These are phyloP conservation scores for Claviceps capensis DNA, from an alignment of 2,329 filamentous ascomycete genomes.

Conservation along the genomic window DNA sequence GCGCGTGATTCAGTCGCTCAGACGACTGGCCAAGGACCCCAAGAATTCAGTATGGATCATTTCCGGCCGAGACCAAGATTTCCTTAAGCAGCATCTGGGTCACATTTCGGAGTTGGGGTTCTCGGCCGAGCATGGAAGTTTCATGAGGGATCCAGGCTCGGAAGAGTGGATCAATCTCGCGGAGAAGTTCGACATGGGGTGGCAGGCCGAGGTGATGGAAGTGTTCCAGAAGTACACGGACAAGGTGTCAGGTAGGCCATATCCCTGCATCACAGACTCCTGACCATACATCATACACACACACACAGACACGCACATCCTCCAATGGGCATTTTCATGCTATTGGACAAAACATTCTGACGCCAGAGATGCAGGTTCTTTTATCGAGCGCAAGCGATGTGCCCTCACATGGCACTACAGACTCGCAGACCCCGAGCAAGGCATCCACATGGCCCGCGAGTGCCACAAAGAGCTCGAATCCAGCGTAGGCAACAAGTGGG, in stretches of 20 bases:
- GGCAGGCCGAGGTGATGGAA: conserved; percentile 75
- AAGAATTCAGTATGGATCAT: conserved; percentile 96
- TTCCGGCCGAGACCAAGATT: conserved; percentile 83
- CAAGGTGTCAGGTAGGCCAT: conserved; percentile 56
- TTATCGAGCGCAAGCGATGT: conserved; percentile 88
- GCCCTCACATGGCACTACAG: conserved; percentile 97
- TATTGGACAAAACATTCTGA: not conserved
- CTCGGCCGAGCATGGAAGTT: conserved; percentile 92
- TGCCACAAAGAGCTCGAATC: conserved; percentile 71
- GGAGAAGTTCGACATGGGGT: conserved; percentile 76
- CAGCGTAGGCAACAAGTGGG: conserved; percentile 64
- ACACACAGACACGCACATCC: not conserved
- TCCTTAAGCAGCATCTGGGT: conserved; percentile 83
- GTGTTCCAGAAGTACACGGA: conserved; percentile 85
- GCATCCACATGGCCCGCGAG: conserved; percentile 62
- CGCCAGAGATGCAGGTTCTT: conserved; percentile 46
- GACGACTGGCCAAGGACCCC: conserved; percentile 64
- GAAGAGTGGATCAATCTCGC: conserved; percentile 81
- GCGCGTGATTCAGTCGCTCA: conserved; percentile 66
- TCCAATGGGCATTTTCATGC: not conserved
- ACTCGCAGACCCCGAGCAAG: conserved; percentile 75
- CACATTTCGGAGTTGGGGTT: conserved; percentile 82
- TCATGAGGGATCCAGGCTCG: conserved; percentile 68
- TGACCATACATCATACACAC: conserved; percentile 4
- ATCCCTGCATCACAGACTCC: no score